These are phyloP conservation scores for Kwoniella mangroviensis DNA, from an alignment of 768 basidiomycete species.

Conservation along the genomic window DNA sequence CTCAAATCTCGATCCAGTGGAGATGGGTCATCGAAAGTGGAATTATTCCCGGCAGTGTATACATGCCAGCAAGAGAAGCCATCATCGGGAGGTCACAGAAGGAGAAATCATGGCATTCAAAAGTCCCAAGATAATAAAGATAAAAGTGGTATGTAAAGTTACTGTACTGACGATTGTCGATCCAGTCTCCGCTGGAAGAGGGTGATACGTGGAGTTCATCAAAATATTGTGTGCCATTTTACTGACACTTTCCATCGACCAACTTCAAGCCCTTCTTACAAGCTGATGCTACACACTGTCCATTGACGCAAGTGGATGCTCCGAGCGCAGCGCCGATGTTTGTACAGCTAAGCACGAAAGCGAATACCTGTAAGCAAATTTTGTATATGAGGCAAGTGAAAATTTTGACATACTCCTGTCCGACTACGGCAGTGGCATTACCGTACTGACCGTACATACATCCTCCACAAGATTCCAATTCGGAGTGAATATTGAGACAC, in stretches of 20 bases:
- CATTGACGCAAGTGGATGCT: slow-evolving; percentile 13
- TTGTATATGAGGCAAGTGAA: not conserved
- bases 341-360: slow-evolving; percentile 7
- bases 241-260: slow-evolving; percentile 11
- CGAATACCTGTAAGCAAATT: not conserved
- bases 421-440: not conserved
- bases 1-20: too few relatives aligned
- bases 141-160: too few relatives aligned
- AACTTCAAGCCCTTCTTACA: slow-evolving; percentile 11
- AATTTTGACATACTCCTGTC: slow-evolving; percentile 9
- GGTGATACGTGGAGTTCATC: too few relatives aligned
- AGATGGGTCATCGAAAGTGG: too few relatives aligned
- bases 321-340: slow-evolving; percentile 12
- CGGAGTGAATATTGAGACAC: slow-evolving; percentile 11
- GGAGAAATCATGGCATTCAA: too few relatives aligned
- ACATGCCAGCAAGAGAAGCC: too few relatives aligned
- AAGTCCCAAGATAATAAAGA: too few relatives aligned
- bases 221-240: not conserved
- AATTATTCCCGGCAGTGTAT: too few relatives aligned
- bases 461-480: slow-evolving; percentile 20
- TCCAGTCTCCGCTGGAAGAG: too few relatives aligned
- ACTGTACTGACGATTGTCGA: too few relatives aligned
- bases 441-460: slow-evolving; percentile 13
- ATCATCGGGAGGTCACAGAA: too few relatives aligned
- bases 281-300: slow-evolving; percentile 20